phyloP scores from a whole-genome alignment of 140 eudicot species.

The Flaveria floridana region DNA sequence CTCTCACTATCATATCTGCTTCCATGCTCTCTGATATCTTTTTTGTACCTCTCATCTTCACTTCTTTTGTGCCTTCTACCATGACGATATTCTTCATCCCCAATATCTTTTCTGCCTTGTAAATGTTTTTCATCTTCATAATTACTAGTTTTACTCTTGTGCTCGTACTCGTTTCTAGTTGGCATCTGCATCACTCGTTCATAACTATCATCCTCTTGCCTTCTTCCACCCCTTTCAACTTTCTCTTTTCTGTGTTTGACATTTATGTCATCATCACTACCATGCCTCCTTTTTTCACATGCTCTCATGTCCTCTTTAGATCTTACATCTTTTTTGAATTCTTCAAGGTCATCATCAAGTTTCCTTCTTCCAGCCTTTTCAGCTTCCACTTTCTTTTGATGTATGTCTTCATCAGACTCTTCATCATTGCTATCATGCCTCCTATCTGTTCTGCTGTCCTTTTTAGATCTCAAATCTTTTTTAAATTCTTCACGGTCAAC shows the following conservation, averaged over 20 bases:
- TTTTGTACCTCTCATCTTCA: conserved; percentile 38
- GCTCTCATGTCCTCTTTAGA: conserved; percentile 12
- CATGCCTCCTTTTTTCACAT: conserved; percentile 31
- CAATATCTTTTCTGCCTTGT: conserved; percentile 28
- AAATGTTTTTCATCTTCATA: conserved; percentile 35
- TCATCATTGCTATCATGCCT: conserved; percentile 32
- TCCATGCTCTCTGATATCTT: conserved; percentile 37
- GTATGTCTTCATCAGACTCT: conserved; percentile 26
- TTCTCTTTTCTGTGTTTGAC: conserved; percentile 21
- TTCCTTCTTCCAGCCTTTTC: conserved; percentile 33
- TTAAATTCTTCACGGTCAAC: conserved; percentile 21
- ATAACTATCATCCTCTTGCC: conserved; percentile 27
- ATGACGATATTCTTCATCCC: conserved; percentile 37
- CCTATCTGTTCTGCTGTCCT: conserved; percentile 11
- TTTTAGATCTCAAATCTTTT: conserved; percentile 17
- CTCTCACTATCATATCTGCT: conserved; percentile 46
- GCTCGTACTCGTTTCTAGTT: conserved; percentile 29
- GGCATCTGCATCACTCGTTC: conserved; percentile 21
- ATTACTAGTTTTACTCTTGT: conserved; percentile 30
- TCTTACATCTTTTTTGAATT: conserved; percentile 7
- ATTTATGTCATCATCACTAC: conserved; percentile 15
- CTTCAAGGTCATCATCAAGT: conserved; percentile 24
- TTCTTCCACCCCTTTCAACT: conserved; percentile 29
- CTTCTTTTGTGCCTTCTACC: conserved; percentile 44
- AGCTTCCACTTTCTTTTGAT: conserved; percentile 22